Evolutionary conservation across 192 early-diverging fungal genomes (phyloP).

Genomic region (Backusella luteola): DNA sequence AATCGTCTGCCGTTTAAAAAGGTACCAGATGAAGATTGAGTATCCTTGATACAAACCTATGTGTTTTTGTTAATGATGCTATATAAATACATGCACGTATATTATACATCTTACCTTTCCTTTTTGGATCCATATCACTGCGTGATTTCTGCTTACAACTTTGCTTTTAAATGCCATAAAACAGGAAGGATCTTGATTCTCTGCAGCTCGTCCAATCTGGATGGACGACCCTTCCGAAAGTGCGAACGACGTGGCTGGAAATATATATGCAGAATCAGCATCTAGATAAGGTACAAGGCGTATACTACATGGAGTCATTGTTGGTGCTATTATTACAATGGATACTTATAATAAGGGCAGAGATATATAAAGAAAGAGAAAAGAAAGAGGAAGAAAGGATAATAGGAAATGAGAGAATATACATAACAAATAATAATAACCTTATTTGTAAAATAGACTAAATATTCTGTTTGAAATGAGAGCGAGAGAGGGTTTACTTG

Average conservation of each 20-base stretch:
- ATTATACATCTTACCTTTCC: constrained; percentile 1
- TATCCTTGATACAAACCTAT: constrained; percentile 91
- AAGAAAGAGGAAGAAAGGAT: neutral
- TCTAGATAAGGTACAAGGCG: constrained; percentile 59
- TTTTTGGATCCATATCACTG: constrained; percentile 81
- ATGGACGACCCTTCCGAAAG: constrained; percentile 19
- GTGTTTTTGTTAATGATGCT: neutral
- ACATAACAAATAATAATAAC: neutral
- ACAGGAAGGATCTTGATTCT: constrained; percentile 36
- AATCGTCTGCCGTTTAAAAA: constrained; percentile 94
- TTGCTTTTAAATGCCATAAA: constrained; percentile 76
- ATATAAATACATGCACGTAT: neutral
- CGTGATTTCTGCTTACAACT: constrained; percentile 82
- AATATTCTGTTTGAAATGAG: neutral
- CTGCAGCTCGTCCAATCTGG: constrained; percentile 38
- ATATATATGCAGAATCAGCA: constrained; percentile 47
- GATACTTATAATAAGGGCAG: too few species aligned
- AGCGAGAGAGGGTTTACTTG: neutral
- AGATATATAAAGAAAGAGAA: neutral
- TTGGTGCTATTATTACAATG: too few species aligned
- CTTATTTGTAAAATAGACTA: neutral
- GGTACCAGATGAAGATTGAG: constrained; percentile 97
- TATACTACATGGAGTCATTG: constrained; percentile 13
- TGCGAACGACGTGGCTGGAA: constrained; percentile 49
- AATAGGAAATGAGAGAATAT: neutral